Evolutionary conservation across 192 early-diverging fungal species (phyloP), one percentile per base, ranked within the genome.

Genomic region (Lunasporangiospora selenospora): DNA sequence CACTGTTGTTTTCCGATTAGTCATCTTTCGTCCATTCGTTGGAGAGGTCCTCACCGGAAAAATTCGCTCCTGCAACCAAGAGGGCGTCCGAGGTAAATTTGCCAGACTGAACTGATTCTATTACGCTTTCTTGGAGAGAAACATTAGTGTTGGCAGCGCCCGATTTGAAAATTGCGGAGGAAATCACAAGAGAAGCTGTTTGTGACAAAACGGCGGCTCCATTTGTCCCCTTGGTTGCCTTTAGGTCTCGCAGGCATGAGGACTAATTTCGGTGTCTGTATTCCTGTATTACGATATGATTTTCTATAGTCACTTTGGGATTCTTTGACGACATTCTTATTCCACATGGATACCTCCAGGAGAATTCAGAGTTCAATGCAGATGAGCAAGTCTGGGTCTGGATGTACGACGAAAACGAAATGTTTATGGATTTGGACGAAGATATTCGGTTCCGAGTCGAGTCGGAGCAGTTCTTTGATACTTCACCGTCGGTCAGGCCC

Each of bases 251-350:
- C n/a, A n/a, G n/a, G n/a, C n/a, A n/a, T n/a, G n/a, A n/a, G n/a
- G n/a, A n/a, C n/a, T n/a, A n/a, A n/a, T 52, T 32, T 15, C n/a
- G 8, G 9, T 18, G 4, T 9, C 77, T 43, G 1, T 37, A 64
- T 18, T 23, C 32, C 9, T 41, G 15, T 43, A 9, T 30, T 10
- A 19, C 24, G 21, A 65, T 54, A 21, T 30, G 12, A n/a, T 7
- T 29, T 6, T 40, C 36, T 41, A 34, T 80, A 85, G 89, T 95
- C 0, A 82, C 92, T 5, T 78, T 95, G 75, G 92, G 88, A 16
- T 98, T 95, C 61, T 96, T 98, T 77, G 93, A 95, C 75, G 95
- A 98, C 75, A 94, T 98, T 26, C 67, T 77, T 36, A 89, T 98
- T 26, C 91, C 95, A 2, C 67, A 80, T 4, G 65, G 61, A 18